Conservation (phyloP, 2,329 filamentous ascomycete species). For the Hymenoscyphus fraxineus region DNA sequence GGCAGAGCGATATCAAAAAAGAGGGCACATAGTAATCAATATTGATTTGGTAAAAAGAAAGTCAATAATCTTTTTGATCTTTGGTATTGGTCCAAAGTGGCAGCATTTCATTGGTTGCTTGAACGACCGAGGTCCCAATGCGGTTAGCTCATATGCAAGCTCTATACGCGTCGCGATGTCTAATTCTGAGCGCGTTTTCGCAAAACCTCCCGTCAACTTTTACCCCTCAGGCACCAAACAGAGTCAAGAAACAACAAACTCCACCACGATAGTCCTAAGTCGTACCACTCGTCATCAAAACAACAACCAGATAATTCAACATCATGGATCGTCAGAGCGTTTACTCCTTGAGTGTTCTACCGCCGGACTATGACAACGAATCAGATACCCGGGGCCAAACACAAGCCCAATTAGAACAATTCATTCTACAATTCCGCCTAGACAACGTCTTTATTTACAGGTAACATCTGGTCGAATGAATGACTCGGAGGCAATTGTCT, state of each 20-base stretch:
- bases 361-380: constrained; percentile 59
- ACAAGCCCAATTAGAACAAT: constrained; percentile 78
- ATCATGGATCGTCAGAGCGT: constrained; percentile 83
- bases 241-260: background rate
- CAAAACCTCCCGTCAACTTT: background rate
- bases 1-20: too few species aligned
- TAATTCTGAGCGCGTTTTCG: background rate
- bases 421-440: constrained; percentile 88
- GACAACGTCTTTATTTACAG: constrained; percentile 95
- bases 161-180: background rate
- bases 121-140: background rate
- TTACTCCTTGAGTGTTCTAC: constrained; percentile 79
- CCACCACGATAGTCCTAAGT: background rate
- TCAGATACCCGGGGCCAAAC: constrained; percentile 65
- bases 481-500: background rate
- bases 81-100: too few species aligned
- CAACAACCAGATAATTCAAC: background rate
- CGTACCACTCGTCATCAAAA: background rate
- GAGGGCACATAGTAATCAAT: too few species aligned
- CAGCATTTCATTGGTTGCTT: background rate
- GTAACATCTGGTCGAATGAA: constrained; percentile 42
- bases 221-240: background rate
- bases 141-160: background rate
- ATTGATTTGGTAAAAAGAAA: too few species aligned
- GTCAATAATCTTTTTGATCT: too few species aligned